Conservation (phyloP, 129 eudicot genomes). For the Rutidosis leptorrhynchoides region DNA sequence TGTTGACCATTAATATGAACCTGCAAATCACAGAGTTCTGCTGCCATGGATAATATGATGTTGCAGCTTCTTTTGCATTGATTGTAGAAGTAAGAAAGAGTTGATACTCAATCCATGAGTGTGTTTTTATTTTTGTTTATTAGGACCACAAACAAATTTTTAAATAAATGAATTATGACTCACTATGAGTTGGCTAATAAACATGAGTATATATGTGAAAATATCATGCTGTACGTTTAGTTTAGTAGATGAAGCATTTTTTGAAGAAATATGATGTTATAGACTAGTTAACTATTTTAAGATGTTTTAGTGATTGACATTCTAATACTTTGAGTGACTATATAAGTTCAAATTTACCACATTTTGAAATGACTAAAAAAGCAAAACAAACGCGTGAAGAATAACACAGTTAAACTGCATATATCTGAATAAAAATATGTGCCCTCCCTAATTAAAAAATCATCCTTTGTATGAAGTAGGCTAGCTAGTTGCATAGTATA, state of each 20-base stretch:
- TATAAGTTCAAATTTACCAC: too few relatives aligned
- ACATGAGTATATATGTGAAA: conserved; percentile 6
- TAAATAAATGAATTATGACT: conserved; percentile 9
- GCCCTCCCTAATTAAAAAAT: too few relatives aligned
- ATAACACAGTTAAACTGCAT: too few relatives aligned
- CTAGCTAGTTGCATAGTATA: conserved; percentile 15
- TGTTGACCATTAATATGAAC: conserved; percentile 80
- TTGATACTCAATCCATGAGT: conserved; percentile 26
- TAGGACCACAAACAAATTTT: conserved; percentile 34
- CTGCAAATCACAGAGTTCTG: conserved; percentile 67
- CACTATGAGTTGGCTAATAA: conserved; percentile 40
- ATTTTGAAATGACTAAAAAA: too few relatives aligned
- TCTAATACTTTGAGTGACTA: too few relatives aligned
- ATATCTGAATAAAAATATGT: too few relatives aligned
- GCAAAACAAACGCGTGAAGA: too few relatives aligned
- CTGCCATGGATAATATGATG: conserved; percentile 51
- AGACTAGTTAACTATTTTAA: too few relatives aligned
- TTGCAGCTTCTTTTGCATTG: conserved; percentile 40
- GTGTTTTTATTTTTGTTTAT: conserved; percentile 8
- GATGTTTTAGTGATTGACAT: too few relatives aligned
- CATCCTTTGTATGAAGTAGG: too few relatives aligned
- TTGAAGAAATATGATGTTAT: conserved; percentile 18
- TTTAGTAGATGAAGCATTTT: conserved; percentile 13
- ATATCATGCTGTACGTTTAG: conserved; percentile 15
- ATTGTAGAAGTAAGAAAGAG: conserved; percentile 33